Percentiles rank a stretch among this genome's conserved stretches.
Conservation (phyloP, 208 protist genomes). For the Leishmania mexicana region DNA sequence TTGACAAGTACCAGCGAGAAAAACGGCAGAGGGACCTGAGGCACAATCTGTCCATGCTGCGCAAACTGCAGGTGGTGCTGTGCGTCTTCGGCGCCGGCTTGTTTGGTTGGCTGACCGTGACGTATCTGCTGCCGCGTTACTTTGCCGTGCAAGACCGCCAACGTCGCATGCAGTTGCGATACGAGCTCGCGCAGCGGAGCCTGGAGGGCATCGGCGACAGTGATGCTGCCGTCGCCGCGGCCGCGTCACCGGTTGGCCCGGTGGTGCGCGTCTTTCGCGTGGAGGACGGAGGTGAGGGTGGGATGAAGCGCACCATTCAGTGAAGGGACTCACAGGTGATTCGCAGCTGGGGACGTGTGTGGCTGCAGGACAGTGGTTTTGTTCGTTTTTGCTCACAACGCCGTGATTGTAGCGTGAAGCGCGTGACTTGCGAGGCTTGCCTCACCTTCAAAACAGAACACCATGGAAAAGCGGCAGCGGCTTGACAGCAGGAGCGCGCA, state of each 20-base stretch:
- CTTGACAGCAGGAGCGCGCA: background rate
- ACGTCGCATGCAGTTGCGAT: conserved; percentile 56
- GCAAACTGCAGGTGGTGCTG: conserved; percentile 51
- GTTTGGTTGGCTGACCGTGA: conserved; percentile 45
- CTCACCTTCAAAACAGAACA: background rate
- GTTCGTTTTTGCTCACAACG: background rate
- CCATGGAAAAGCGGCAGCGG: no score
- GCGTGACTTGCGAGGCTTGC: background rate
- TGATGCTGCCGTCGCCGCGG: background rate
- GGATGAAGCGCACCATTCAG: conserved; percentile 19
- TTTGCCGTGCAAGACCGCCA: conserved; percentile 72
- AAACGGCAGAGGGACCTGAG: conserved; percentile 63
- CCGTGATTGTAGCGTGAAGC: background rate
- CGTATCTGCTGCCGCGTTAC: conserved; percentile 74
- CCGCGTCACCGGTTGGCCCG: background rate
- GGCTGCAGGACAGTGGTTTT: background rate
- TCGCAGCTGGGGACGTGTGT: background rate
- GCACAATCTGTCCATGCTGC: conserved; percentile 55
- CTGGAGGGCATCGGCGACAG: conserved; percentile 8
- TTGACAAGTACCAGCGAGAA: conserved; percentile 63
- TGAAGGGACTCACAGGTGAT: background rate
- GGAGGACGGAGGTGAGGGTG: conserved; percentile 4
- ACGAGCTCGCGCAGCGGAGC: conserved; percentile 53
- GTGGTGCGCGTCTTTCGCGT: conserved; percentile 28
- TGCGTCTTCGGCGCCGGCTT: conserved; percentile 40